Evolutionary conservation across 169 alveolate species (phyloP).

Genomic region (Perkinsus olseni): DNA sequence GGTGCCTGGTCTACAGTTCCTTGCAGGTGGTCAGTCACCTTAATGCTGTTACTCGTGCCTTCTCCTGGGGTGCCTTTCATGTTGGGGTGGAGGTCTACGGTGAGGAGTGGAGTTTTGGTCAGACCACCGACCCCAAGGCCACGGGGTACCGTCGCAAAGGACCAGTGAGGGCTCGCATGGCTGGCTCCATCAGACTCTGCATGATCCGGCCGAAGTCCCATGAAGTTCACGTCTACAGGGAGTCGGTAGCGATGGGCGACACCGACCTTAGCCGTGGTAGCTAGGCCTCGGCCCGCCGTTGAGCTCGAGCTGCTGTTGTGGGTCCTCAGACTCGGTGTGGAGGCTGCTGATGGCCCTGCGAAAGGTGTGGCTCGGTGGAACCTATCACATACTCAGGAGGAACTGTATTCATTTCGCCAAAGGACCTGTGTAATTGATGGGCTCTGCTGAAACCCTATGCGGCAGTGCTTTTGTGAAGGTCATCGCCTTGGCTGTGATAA

Average conservation of each 20-base stretch:
- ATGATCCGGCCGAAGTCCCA: conserved; percentile 26
- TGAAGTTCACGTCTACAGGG: conserved; percentile 31
- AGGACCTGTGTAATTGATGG: conserved; percentile 17
- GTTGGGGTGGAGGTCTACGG: conserved; percentile 37
- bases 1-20: background rate
- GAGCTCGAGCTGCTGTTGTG: background rate
- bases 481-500: background rate
- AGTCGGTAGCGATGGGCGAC: conserved; percentile 28
- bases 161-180: no score
- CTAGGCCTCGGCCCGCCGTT: background rate
- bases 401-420: conserved; percentile 34
- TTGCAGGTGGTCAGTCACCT: background rate
- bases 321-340: background rate
- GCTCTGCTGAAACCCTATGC: background rate
- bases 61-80: conserved; percentile 33
- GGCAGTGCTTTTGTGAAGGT: background rate
- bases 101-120: conserved; percentile 32
- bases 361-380: conserved; percentile 28
- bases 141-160: conserved; percentile 22
- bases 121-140: conserved; percentile 21
- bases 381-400: conserved; percentile 27
- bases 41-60: conserved; percentile 21
- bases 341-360: conserved; percentile 18
- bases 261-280: conserved; percentile 26
- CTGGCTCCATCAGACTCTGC: background rate